Percentiles rank a stretch among this genome's conserved stretches.
These are phyloP conservation scores for Macrocybe sp. DNA, from an alignment of 1,284 basidiomycete species.

Conservation along the genomic window DNA sequence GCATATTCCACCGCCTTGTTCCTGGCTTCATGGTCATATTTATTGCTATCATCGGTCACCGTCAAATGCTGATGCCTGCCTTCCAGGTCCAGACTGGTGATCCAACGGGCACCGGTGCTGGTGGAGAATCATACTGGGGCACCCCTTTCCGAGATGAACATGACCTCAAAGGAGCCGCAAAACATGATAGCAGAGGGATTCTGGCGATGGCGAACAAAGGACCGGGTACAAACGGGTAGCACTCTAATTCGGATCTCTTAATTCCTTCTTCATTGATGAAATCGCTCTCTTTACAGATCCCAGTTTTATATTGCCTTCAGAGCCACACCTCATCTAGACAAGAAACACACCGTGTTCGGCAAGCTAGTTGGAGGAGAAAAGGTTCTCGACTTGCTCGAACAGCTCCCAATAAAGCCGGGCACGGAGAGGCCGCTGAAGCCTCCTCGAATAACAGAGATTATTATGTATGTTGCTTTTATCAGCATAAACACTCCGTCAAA, in stretches of 20 bases:
- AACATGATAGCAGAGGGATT: slow-evolving; percentile 77
- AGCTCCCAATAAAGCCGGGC: slow-evolving; percentile 73
- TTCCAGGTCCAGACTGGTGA: slow-evolving; percentile 89
- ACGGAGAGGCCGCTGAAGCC: slow-evolving; percentile 85
- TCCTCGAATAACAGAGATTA: slow-evolving; percentile 72
- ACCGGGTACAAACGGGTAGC: slow-evolving; percentile 74
- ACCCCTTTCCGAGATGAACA: slow-evolving; percentile 94
- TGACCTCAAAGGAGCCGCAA: slow-evolving; percentile 78
- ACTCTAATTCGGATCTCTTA: slow-evolving; percentile 4
- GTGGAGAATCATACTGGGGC: slow-evolving; percentile 94
- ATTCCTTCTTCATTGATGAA: background rate
- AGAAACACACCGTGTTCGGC: slow-evolving; percentile 95
- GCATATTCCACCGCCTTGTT: slow-evolving; percentile 89
- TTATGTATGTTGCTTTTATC: slow-evolving; percentile 51
- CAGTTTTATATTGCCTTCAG: slow-evolving; percentile 92
- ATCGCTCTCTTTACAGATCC: slow-evolving; percentile 42
- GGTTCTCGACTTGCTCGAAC: slow-evolving; percentile 81
- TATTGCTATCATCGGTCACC: background rate
- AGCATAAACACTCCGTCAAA: background rate
- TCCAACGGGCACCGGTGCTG: slow-evolving; percentile 92
- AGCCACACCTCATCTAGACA: slow-evolving; percentile 73
- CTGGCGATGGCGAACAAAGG: slow-evolving; percentile 94
- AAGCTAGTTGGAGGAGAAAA: slow-evolving; percentile 94
- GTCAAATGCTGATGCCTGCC: background rate
- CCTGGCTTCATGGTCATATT: slow-evolving; percentile 90